Percentiles rank a stretch among this genome's conserved stretches.
Conservation (phyloP, 2,329 filamentous ascomycete genomes). For the Aspergillus tanneri region DNA sequence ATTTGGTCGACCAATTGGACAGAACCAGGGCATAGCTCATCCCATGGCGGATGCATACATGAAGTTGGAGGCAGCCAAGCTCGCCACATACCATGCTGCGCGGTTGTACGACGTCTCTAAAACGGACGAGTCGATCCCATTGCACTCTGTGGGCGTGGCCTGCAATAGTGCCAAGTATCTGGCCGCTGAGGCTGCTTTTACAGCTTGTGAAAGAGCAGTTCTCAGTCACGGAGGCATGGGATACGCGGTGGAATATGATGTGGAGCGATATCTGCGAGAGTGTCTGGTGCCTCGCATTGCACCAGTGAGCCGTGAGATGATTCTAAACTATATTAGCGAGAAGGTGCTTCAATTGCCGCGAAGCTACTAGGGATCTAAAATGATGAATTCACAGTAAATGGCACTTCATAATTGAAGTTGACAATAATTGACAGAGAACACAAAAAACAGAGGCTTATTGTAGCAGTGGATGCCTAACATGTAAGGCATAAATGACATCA, state of each 20-base stretch:
- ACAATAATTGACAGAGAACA: too few relatives aligned
- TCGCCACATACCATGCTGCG: constrained; percentile 62
- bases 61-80: constrained; percentile 61
- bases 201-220: constrained; percentile 58
- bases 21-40: constrained; percentile 61
- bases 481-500: too few relatives aligned
- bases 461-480: too few relatives aligned
- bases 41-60: constrained; percentile 60
- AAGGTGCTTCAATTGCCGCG: constrained; percentile 45
- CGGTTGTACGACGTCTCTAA: constrained; percentile 56
- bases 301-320: constrained; percentile 56
- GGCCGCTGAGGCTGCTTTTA: constrained; percentile 61
- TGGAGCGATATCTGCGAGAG: constrained; percentile 60
- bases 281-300: constrained; percentile 60
- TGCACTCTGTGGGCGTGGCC: constrained; percentile 61
- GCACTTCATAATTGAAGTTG: too few relatives aligned
- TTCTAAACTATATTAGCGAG: constrained; percentile 47
- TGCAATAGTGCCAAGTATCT: constrained; percentile 69
- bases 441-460: too few relatives aligned
- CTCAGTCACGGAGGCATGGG: constrained; percentile 62
- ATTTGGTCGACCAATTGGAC: constrained; percentile 58
- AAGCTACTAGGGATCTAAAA: constrained; percentile 37
- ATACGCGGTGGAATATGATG: constrained; percentile 63
- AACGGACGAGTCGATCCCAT: constrained; percentile 53
- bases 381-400: constrained; percentile 1